Conservation (phyloP, 2,329 filamentous ascomycete species). For the Cordyceps cateniannulata region DNA sequence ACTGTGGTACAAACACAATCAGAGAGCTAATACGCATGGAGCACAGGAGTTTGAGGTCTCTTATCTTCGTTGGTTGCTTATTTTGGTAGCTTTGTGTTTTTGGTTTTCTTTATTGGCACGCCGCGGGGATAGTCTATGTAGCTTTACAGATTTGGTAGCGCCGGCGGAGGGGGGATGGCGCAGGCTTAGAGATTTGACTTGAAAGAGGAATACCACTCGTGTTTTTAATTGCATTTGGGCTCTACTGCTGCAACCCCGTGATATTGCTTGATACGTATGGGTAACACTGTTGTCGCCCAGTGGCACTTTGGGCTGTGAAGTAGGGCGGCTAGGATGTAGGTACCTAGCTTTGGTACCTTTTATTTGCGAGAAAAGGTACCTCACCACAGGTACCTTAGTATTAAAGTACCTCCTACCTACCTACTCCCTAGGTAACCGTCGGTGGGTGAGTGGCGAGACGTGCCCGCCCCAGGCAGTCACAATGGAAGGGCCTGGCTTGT, state of each 20-base stretch:
- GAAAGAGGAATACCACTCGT: slow-evolving; percentile 8
- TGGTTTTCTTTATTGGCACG: neutral
- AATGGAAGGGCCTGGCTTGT: no score
- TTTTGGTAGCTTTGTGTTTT: neutral
- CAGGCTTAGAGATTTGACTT: slow-evolving; percentile 4
- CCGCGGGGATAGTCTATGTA: neutral
- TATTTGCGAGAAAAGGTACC: neutral
- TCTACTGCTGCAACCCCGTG: neutral
- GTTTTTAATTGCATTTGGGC: neutral
- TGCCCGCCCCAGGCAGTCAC: neutral
- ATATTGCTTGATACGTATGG: neutral
- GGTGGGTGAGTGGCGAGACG: neutral
- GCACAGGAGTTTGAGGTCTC: slow-evolving; percentile 3
- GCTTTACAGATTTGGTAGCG: neutral
- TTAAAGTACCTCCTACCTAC: no score
- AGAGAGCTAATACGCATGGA: neutral
- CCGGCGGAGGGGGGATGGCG: neutral
- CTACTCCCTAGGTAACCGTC: no score
- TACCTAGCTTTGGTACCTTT: no score
- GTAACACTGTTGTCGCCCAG: neutral
- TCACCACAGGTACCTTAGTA: neutral
- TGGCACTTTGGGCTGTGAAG: slow-evolving; percentile 4
- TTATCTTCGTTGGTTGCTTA: slow-evolving; percentile 2
- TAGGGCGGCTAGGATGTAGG: no score
- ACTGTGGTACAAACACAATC: neutral